Evolutionary conservation across 2,329 filamentous ascomycete species (phyloP).

Genomic region (Cordyceps javanica): DNA sequence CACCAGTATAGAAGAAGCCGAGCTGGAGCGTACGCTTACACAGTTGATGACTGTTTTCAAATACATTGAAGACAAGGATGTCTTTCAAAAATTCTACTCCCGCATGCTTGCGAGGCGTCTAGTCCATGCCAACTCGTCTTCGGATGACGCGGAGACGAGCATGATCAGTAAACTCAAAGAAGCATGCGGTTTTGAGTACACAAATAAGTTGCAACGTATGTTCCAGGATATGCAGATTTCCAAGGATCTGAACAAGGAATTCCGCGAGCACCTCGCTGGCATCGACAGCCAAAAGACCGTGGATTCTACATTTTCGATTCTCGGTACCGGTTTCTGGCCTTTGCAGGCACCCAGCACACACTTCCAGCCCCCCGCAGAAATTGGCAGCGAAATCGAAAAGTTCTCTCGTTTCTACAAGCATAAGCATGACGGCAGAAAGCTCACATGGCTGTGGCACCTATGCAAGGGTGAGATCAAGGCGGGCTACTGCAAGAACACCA

Average conservation of each 20-base stretch:
- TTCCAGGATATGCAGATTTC: constrained; percentile 99
- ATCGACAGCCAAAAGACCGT: constrained; percentile 56
- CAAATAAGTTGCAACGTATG: constrained; percentile 98
- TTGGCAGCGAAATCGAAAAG: constrained; percentile 80
- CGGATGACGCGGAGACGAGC: constrained; percentile 94
- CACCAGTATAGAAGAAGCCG: constrained; percentile 87
- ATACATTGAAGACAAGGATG: constrained; percentile 99
- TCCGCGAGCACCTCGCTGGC: constrained; percentile 66
- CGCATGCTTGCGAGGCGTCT: constrained; percentile 92
- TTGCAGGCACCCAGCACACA: constrained; percentile 79
- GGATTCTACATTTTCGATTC: constrained; percentile 85
- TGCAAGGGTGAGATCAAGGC: constrained; percentile 96
- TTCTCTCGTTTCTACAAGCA: constrained; percentile 90
- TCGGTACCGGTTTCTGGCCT: constrained; percentile 97
- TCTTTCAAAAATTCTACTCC: constrained; percentile 99
- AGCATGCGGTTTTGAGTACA: constrained; percentile 97
- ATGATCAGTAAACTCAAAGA: constrained; percentile 99
- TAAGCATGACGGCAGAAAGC: constrained; percentile 93
- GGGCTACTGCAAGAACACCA: constrained; percentile 82
- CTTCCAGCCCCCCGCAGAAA: constrained; percentile 80
- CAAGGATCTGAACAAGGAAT: constrained; percentile 88
- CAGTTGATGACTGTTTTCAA: constrained; percentile 99
- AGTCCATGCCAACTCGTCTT: constrained; percentile 91
- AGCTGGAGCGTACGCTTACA: constrained; percentile 79
- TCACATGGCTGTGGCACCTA: constrained; percentile 97